These are phyloP conservation scores for Didymellaceae sp. DNA, from an alignment of 2,329 filamentous ascomycete genomes.

Conservation along the genomic window DNA sequence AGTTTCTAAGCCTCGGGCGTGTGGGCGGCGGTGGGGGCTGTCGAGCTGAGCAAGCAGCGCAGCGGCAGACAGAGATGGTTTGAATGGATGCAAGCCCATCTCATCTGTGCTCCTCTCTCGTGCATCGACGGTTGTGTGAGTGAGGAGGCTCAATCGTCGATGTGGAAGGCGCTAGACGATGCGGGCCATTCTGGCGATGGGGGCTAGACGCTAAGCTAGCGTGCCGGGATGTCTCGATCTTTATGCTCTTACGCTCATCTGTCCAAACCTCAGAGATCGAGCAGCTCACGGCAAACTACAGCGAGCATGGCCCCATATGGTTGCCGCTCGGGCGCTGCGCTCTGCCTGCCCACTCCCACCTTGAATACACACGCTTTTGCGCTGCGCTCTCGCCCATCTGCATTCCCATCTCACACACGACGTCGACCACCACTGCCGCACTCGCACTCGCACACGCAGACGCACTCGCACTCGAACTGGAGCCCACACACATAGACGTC, in stretches of 20 bases:
- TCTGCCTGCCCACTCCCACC: not conserved
- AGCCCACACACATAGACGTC: no score
- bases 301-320: constrained; percentile 1
- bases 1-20: no score
- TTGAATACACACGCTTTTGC: not conserved
- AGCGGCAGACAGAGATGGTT: not conserved
- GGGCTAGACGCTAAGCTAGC: not conserved
- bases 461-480: no score
- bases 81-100: no score
- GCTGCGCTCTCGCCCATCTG: not conserved
- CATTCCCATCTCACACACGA: not conserved
- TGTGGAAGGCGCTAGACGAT: constrained; percentile 1
- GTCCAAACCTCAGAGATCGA: constrained; percentile 18
- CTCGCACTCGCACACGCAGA: no score
- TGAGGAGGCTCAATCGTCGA: constrained; percentile 11
- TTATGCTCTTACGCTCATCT: no score
- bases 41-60: no score
- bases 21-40: no score
- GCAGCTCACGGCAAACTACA: not conserved
- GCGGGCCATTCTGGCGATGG: not conserved
- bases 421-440: not conserved
- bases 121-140: not conserved
- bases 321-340: constrained; percentile 1
- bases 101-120: no score
- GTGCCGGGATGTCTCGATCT: constrained; percentile 13